These are phyloP conservation scores for Leptographium wingfieldii DNA, from an alignment of 2,329 filamentous ascomycete genomes.

Conservation along the genomic window DNA sequence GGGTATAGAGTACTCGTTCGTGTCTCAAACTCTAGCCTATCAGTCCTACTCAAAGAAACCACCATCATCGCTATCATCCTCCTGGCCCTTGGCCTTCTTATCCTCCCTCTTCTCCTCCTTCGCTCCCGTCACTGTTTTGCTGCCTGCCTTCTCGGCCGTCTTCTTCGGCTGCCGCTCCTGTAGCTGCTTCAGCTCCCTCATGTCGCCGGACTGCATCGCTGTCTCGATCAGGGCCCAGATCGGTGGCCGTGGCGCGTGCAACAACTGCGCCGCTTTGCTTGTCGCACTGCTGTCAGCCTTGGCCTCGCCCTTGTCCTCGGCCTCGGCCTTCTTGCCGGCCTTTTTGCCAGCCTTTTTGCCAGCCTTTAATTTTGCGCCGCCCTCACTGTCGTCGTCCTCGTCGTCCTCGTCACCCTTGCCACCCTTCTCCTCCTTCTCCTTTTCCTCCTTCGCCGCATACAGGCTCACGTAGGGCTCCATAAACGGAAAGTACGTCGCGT, in stretches of 20 bases:
- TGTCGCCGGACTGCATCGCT: constrained; percentile 47
- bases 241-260: constrained; percentile 37
- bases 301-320: not conserved
- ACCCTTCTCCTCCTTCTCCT: constrained; percentile 6
- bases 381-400: constrained; percentile 21
- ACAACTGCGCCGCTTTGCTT: constrained; percentile 27
- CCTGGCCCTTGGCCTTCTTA: not conserved
- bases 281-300: constrained; percentile 18
- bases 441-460: constrained; percentile 28
- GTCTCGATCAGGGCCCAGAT: constrained; percentile 58
- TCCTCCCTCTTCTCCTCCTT: not conserved
- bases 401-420: constrained; percentile 18
- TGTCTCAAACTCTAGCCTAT: not conserved
- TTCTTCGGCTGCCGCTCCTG: constrained; percentile 33
- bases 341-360: not conserved
- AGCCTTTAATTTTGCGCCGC: not conserved
- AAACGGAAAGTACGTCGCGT: constrained; percentile 60
- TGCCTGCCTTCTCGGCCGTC: constrained; percentile 8
- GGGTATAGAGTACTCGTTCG: no score
- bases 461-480: constrained; percentile 57
- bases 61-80: constrained; percentile 24
- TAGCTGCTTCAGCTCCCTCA: constrained; percentile 36
- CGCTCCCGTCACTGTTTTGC: not conserved
- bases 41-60: constrained; percentile 40
- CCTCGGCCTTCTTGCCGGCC: constrained; percentile 5